Conservation (phyloP, 2,329 filamentous ascomycete genomes). For the Dissoconium aciculare region DNA sequence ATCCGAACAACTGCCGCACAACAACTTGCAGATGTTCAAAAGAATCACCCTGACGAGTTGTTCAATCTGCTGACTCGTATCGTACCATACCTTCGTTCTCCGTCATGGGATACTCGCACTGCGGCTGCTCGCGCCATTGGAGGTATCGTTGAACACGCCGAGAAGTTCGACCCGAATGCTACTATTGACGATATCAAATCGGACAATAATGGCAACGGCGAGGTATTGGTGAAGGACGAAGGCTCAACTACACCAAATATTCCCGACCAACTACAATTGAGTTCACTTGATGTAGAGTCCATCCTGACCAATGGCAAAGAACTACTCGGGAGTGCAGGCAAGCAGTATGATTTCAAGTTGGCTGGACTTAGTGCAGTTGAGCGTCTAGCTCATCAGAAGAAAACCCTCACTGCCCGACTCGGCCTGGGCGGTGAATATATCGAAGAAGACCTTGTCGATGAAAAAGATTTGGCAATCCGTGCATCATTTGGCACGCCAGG, state of each 20-base stretch:
- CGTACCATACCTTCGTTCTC: slow-evolving; percentile 86
- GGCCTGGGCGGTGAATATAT: slow-evolving; percentile 73
- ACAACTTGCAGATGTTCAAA: slow-evolving; percentile 94
- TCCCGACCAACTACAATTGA: slow-evolving; percentile 51
- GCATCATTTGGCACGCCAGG: slow-evolving; percentile 26
- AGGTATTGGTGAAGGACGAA: slow-evolving; percentile 42
- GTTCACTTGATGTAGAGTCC: slow-evolving; percentile 58
- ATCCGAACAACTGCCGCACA: slow-evolving; percentile 95
- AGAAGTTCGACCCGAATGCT: slow-evolving; percentile 64
- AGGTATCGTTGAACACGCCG: slow-evolving; percentile 81
- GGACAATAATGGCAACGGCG: slow-evolving; percentile 25
- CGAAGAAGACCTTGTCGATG: slow-evolving; percentile 65
- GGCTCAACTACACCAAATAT: slow-evolving; percentile 18
- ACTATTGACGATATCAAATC: slow-evolving; percentile 19
- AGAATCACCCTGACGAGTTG: slow-evolving; percentile 90
- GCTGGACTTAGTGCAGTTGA: slow-evolving; percentile 67
- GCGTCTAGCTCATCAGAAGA: slow-evolving; percentile 75
- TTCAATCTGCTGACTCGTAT: slow-evolving; percentile 90
- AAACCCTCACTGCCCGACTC: slow-evolving; percentile 65
- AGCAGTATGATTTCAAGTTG: slow-evolving; percentile 69
- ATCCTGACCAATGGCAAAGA: slow-evolving; percentile 75
- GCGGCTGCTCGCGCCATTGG: slow-evolving; percentile 89
- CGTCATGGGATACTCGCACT: slow-evolving; percentile 91
- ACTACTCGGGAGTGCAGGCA: slow-evolving; percentile 66
- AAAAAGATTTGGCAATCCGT: slow-evolving; percentile 42